Conservation (phyloP, 2,329 filamentous ascomycete genomes). For the Penicillium hordei region DNA sequence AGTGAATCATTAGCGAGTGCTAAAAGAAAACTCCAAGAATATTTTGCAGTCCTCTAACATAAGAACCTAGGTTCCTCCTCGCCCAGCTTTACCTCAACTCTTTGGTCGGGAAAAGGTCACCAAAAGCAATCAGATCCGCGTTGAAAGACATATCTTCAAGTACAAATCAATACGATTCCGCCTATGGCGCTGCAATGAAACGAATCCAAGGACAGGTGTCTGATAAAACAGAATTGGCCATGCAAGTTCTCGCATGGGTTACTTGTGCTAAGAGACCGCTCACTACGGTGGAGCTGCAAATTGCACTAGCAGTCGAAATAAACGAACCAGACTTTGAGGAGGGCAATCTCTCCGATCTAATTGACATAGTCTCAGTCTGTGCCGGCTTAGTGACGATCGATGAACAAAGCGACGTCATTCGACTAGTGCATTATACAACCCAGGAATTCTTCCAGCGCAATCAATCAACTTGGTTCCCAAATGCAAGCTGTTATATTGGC, state of each 20-base stretch:
- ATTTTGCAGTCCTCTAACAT: background rate
- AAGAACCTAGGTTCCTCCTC: background rate
- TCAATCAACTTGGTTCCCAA: background rate
- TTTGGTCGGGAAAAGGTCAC: background rate
- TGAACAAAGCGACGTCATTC: background rate
- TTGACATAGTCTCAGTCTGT: background rate
- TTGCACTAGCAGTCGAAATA: background rate
- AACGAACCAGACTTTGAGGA: background rate
- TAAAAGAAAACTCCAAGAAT: background rate
- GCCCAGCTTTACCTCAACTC: background rate
- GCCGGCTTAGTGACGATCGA: conserved; percentile 1
- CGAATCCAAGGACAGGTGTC: background rate
- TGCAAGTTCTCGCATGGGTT: background rate
- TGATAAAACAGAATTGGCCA: background rate
- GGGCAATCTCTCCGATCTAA: background rate
- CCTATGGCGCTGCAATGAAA: background rate
- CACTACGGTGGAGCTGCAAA: background rate
- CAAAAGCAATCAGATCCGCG: background rate
- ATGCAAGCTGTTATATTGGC: background rate
- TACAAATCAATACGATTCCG: background rate
- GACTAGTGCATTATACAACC: background rate
- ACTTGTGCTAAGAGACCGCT: background rate
- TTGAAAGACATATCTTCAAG: background rate
- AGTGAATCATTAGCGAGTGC: too few species aligned
- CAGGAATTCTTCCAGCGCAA: background rate